Evolutionary conservation across 179 eudicot species (phyloP), one percentile per base, ranked within the genome.

Genomic region (Gypsophila paniculata): DNA sequence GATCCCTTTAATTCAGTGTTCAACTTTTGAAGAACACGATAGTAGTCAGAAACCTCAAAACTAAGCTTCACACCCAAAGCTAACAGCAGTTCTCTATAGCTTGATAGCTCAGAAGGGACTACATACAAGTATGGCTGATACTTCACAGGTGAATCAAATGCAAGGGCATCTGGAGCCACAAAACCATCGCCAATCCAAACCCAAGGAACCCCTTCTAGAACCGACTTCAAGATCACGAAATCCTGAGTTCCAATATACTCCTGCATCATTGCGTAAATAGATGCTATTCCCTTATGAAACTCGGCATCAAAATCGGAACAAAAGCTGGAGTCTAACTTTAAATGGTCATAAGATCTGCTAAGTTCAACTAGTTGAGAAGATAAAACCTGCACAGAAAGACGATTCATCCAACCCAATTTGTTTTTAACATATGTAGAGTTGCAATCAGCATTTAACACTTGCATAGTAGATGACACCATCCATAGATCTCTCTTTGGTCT

Each of bases 111-210:
- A 72, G 98, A 90, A 67, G 99, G 96, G 63, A 95, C 98, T 78
- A 87, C 99, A 78, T 88, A 95, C 77, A 95, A 80, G 80, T 92
- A 95, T 67, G 99, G 99, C 69, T 86, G 91, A 77, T 80, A 95
- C 77, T 92, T 95, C 81, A 95, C 93, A 49, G 99, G 99, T n/a
- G 99, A 92, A 83, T 95, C 97, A 76, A 92, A 95, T 60, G 99
- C 99, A 77, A 95, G 98, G 70, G 89, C 87, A 79, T 81, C 80
- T 67, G 97, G 83, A 26, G 86, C 65, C 69, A 92, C 91, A 83
- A 95, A 95, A 69, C 93, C 96, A 82, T 95, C 99, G 61, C 99
- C 96, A 67, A 92, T 90, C 99, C 99, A 95, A 77, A 95, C 90
- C 93, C 96, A 95, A 53, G 86, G 77, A 82, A 89, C 82, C 73